Conservation (phyloP, 192 early-diverging fungal genomes). For the Cetraspora pellucida region DNA sequence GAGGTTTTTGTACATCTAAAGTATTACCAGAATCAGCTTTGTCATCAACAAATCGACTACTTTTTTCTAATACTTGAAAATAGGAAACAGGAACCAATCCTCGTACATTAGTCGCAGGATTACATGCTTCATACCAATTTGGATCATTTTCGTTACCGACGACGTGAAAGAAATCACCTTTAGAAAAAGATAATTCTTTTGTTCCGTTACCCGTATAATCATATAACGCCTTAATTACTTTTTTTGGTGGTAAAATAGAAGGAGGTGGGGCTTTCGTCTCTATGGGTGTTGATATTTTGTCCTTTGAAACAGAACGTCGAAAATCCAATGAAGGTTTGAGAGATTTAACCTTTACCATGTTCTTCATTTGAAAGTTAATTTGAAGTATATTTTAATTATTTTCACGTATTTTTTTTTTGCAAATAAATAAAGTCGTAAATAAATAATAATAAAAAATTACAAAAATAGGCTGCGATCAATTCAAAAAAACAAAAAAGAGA, state of each 20-base stretch:
- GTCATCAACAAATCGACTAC: slow-evolving; percentile 7
- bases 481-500: too few species aligned
- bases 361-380: neutral
- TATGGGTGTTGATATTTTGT: slow-evolving; percentile 30
- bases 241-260: slow-evolving; percentile 58
- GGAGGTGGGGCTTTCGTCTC: slow-evolving; percentile 26
- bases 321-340: slow-evolving; percentile 26
- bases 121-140: slow-evolving; percentile 74
- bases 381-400: too few species aligned
- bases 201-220: slow-evolving; percentile 63
- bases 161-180: slow-evolving; percentile 80
- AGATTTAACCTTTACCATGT: slow-evolving; percentile 21
- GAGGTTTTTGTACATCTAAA: slow-evolving; percentile 42
- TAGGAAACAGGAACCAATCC: slow-evolving; percentile 71
- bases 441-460: too few species aligned
- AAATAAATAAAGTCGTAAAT: too few species aligned
- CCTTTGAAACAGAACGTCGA: slow-evolving; percentile 29
- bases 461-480: too few species aligned
- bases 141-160: slow-evolving; percentile 69
- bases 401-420: too few species aligned
- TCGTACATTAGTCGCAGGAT: slow-evolving; percentile 69
- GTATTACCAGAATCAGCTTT: slow-evolving; percentile 29
- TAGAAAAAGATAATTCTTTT: slow-evolving; percentile 70
- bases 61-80: slow-evolving; percentile 74
- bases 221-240: slow-evolving; percentile 72